These are phyloP conservation scores for Neurospora sp. DNA, from an alignment of 495 filamentous ascomycete genomes.

Conservation along the genomic window DNA sequence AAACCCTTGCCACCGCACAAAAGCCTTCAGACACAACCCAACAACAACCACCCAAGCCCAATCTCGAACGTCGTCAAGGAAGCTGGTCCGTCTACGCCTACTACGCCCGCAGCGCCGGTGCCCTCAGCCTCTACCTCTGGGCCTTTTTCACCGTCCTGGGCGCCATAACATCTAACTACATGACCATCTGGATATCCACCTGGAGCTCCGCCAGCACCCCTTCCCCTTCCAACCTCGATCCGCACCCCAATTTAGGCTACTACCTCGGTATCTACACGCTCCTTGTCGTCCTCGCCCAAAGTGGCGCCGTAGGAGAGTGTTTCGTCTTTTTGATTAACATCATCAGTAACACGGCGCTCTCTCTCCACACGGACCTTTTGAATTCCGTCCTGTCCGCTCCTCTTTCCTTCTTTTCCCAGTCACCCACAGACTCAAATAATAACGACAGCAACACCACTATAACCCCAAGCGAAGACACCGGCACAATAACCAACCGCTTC, in stretches of 20 bases:
- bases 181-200: not conserved
- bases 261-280: slow-evolving; percentile 49
- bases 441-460: not conserved
- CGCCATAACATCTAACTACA: not conserved
- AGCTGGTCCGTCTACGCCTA: slow-evolving; percentile 8
- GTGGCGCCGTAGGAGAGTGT: not conserved
- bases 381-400: not conserved
- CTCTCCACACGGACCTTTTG: slow-evolving; percentile 8
- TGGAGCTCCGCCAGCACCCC: not conserved
- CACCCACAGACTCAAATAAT: not conserved
- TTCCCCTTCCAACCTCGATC: slow-evolving; percentile 13
- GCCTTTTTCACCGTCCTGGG: slow-evolving; percentile 1
- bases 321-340: slow-evolving; percentile 2
- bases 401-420: not conserved
- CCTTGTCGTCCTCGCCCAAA: slow-evolving; percentile 26
- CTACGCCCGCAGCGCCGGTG: slow-evolving; percentile 2
- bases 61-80: not conserved
- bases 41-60: not conserved
- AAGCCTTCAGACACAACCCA: not conserved
- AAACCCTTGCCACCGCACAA: not conserved
- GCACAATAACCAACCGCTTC: slow-evolving; percentile 24
- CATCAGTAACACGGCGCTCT: slow-evolving; percentile 4
- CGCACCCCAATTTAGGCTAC: slow-evolving; percentile 34
- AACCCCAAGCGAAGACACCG: slow-evolving; percentile 10
- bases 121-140: not conserved